A percentile compares a stretch with the other conserved stretches of the same genome.
These are phyloP conservation scores for Fusarium udum DNA, from an alignment of 2,329 filamentous ascomycete species.

Conservation along the genomic window DNA sequence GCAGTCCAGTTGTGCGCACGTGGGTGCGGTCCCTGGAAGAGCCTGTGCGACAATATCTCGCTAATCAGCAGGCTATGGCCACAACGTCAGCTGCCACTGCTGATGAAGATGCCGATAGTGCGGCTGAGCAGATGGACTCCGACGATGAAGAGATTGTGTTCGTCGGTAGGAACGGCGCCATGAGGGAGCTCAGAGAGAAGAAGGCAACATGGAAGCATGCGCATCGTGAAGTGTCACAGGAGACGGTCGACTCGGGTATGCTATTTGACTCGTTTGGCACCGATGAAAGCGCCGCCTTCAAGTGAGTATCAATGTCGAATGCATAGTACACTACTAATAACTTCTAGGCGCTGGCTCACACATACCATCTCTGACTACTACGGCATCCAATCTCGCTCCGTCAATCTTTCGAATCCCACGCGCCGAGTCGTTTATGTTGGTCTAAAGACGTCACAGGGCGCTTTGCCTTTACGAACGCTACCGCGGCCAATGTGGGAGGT, in stretches of 20 bases:
- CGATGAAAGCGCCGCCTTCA: constrained; percentile 82
- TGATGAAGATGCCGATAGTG: constrained; percentile 42
- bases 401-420: constrained; percentile 75
- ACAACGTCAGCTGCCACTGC: constrained; percentile 17
- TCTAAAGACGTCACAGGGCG: constrained; percentile 60
- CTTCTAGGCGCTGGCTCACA: constrained; percentile 84
- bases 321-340: constrained; percentile 5
- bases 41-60: constrained; percentile 80
- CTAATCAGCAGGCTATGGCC: constrained; percentile 53
- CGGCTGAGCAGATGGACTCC: constrained; percentile 56
- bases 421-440: constrained; percentile 86
- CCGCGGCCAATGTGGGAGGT: constrained; percentile 73
- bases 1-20: constrained; percentile 77
- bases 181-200: constrained; percentile 52
- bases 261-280: constrained; percentile 83
- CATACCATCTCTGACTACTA: constrained; percentile 95
- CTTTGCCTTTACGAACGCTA: constrained; percentile 50
- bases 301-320: constrained; percentile 61
- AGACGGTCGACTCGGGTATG: constrained; percentile 70
- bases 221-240: constrained; percentile 63
- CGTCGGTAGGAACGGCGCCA: constrained; percentile 75
- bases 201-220: constrained; percentile 58
- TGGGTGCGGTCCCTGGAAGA: constrained; percentile 87
- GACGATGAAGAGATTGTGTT: constrained; percentile 92
- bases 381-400: constrained; percentile 83